Percentiles rank a stretch among this genome's conserved stretches.
Evolutionary conservation across 2,329 filamentous ascomycete species (phyloP).

Genomic region (Sporothrix pallida): DNA sequence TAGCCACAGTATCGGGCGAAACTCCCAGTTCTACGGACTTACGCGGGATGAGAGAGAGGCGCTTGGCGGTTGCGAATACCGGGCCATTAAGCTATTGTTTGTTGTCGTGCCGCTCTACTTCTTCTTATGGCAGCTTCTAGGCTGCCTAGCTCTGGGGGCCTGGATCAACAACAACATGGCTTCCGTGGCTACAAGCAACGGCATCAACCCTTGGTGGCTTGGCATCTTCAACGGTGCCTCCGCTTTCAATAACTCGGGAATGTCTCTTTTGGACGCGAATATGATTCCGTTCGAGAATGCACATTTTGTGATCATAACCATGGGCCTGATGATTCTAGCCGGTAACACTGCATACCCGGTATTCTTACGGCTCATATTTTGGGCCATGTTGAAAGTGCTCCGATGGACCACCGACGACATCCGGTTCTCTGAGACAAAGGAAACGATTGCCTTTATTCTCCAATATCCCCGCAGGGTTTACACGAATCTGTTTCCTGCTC

Average conservation of each 20-base stretch:
- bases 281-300: conserved; percentile 65
- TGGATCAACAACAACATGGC: conserved; percentile 63
- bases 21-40: conserved; percentile 61
- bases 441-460: conserved; percentile 60
- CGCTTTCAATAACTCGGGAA: conserved; percentile 74
- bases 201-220: conserved; percentile 70
- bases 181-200: conserved; percentile 57
- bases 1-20: conserved; percentile 53
- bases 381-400: conserved; percentile 54
- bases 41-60: conserved; percentile 59
- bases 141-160: conserved; percentile 63
- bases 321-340: conserved; percentile 65
- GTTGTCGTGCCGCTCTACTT: conserved; percentile 67
- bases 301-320: conserved; percentile 57
- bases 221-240: conserved; percentile 71
- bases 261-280: conserved; percentile 70
- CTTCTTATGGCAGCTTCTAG: conserved; percentile 63
- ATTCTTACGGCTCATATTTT: conserved; percentile 65
- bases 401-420: conserved; percentile 47
- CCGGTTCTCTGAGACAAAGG: conserved; percentile 51
- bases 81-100: conserved; percentile 64
- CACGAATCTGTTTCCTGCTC: conserved; percentile 67
- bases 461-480: conserved; percentile 64
- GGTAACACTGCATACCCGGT: conserved; percentile 71
- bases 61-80: conserved; percentile 68